A percentile compares a stretch with the other conserved stretches of the same genome.
Evolutionary conservation across 768 basidiomycete genomes (phyloP).

Genomic region (Rossbeevera mucosa): DNA sequence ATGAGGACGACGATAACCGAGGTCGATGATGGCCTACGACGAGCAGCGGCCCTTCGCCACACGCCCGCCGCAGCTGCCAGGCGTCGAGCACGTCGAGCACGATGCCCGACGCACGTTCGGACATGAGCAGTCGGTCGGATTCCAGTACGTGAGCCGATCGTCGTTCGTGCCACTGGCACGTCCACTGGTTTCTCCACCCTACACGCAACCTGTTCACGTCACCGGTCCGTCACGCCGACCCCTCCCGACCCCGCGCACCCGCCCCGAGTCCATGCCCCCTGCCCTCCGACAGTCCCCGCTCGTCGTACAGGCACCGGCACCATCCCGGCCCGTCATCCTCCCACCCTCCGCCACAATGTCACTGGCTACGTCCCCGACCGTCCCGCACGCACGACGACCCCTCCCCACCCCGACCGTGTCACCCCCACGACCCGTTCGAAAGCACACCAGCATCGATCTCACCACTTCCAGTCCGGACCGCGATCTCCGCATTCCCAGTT

Average conservation of each 20-base stretch:
- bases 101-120: not conserved
- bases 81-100: constrained; percentile 13
- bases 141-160: constrained; percentile 15
- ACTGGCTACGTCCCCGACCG: constrained; percentile 8
- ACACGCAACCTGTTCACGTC: constrained; percentile 9
- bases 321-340: constrained; percentile 30
- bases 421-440: constrained; percentile 2
- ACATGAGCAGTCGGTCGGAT: constrained; percentile 14
- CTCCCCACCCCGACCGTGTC: constrained; percentile 18
- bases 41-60: constrained; percentile 13
- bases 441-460: constrained; percentile 26
- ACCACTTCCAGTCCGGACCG: constrained; percentile 9
- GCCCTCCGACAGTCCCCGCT: constrained; percentile 14
- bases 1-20: not conserved
- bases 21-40: constrained; percentile 22
- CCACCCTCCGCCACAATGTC: constrained; percentile 18
- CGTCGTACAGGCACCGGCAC: constrained; percentile 29
- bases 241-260: constrained; percentile 26
- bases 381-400: constrained; percentile 17
- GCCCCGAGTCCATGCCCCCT: constrained; percentile 26
- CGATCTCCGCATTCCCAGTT: constrained; percentile 22
- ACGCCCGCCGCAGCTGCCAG: constrained; percentile 8
- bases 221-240: constrained; percentile 25
- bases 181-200: constrained; percentile 9
- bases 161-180: constrained; percentile 9